Evolutionary conservation across 2,329 filamentous ascomycete genomes (phyloP).

Genomic region (Epichloe uncinata): DNA sequence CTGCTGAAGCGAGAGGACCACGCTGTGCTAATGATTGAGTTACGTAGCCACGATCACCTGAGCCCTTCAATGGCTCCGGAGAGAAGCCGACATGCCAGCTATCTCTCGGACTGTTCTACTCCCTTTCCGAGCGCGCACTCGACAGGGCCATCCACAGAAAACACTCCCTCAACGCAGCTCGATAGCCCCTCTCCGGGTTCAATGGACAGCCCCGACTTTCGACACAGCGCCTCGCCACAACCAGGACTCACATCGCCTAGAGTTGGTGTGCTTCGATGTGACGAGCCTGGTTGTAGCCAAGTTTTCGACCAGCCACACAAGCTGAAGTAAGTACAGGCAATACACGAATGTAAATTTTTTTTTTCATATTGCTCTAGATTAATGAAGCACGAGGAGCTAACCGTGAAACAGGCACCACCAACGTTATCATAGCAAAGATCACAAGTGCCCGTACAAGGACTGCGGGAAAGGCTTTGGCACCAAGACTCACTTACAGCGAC

Average conservation of each 20-base stretch:
- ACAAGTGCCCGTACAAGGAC: slow-evolving; percentile 38
- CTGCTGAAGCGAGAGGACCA: slow-evolving; percentile 10
- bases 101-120: slow-evolving; percentile 29
- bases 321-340: slow-evolving; percentile 31
- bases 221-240: slow-evolving; percentile 24
- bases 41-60: slow-evolving; percentile 13
- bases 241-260: slow-evolving; percentile 16
- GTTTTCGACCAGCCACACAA: slow-evolving; percentile 46
- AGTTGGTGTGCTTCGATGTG: slow-evolving; percentile 19
- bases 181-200: slow-evolving; percentile 29
- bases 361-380: neutral
- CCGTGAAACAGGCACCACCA: slow-evolving; percentile 37
- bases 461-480: slow-evolving; percentile 47
- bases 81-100: slow-evolving; percentile 17
- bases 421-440: slow-evolving; percentile 46
- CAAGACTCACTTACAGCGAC: slow-evolving; percentile 47
- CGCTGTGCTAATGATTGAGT: slow-evolving; percentile 14
- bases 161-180: slow-evolving; percentile 34
- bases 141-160: slow-evolving; percentile 27
- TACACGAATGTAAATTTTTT: slow-evolving; percentile 7
- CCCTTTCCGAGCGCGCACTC: slow-evolving; percentile 26
- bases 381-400: neutral
- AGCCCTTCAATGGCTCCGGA: slow-evolving; percentile 12
- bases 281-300: slow-evolving; percentile 24
- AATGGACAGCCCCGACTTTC: slow-evolving; percentile 21